phyloP scores from a whole-genome alignment of 2,329 filamentous ascomycete genomes.

The Claviceps digitariae region DNA sequence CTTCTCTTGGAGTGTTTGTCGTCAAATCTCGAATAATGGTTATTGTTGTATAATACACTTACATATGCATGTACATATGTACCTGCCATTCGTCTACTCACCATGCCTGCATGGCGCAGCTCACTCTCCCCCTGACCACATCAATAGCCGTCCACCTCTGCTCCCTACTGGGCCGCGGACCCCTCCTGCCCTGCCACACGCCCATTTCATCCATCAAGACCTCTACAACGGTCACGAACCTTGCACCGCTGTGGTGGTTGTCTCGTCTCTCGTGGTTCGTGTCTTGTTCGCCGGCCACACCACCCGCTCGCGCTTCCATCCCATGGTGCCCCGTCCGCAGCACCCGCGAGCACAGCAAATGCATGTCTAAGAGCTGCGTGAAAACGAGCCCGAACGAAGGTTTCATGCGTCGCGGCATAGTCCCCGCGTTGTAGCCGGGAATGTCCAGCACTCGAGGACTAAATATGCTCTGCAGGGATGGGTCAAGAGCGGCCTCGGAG shows the following conservation, averaged over 20 bases:
- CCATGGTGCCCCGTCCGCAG: slow-evolving; percentile 25
- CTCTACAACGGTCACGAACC: slow-evolving; percentile 32
- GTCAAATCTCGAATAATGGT: too few species aligned
- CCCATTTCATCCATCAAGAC: slow-evolving; percentile 38
- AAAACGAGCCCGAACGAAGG: slow-evolving; percentile 43
- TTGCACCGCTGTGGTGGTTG: neutral
- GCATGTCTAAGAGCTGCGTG: slow-evolving; percentile 38
- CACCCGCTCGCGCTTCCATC: neutral
- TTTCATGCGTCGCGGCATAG: slow-evolving; percentile 20
- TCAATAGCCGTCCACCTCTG: slow-evolving; percentile 40
- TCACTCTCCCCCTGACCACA: neutral
- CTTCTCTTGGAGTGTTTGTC: too few species aligned
- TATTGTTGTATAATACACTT: too few species aligned
- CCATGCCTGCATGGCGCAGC: neutral
- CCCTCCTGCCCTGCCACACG: slow-evolving; percentile 25
- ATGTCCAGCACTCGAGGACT: slow-evolving; percentile 17
- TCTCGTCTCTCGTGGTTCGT: neutral
- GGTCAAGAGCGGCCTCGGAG: slow-evolving; percentile 16
- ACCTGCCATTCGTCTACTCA: too few species aligned
- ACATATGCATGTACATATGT: too few species aligned
- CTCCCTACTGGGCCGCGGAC: slow-evolving; percentile 25
- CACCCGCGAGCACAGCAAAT: slow-evolving; percentile 35
- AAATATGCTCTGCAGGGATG: slow-evolving; percentile 38
- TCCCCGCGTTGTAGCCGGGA: slow-evolving; percentile 9
- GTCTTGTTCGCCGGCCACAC: neutral